Percentiles rank a stretch among this genome's conserved stretches.
These are phyloP conservation scores for Arthrobotrys megalospora DNA, from an alignment of 2,329 filamentous ascomycete species.

Conservation along the genomic window DNA sequence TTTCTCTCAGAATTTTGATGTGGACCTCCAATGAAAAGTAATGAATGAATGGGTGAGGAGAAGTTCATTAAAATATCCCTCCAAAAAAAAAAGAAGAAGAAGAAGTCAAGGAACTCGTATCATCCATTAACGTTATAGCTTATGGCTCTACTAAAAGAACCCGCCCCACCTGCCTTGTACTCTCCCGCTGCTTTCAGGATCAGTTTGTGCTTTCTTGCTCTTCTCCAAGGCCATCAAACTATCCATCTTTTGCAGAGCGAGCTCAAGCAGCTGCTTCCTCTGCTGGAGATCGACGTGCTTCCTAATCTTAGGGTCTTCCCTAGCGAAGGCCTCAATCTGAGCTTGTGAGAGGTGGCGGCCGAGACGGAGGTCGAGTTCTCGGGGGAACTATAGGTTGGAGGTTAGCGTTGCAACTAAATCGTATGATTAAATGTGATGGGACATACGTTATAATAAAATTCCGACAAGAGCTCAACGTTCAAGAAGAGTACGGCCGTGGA, in stretches of 20 bases:
- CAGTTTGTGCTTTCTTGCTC: slow-evolving; percentile 63
- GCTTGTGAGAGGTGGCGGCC: slow-evolving; percentile 83
- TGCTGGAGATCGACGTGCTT: slow-evolving; percentile 92
- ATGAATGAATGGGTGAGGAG: background rate
- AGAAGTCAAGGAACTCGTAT: slow-evolving; percentile 6
- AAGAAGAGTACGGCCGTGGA: slow-evolving; percentile 96
- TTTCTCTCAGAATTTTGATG: background rate
- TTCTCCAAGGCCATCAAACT: slow-evolving; percentile 84
- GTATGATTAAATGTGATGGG: background rate
- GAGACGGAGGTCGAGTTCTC: slow-evolving; percentile 88
- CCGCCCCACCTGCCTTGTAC: slow-evolving; percentile 57
- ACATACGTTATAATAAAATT: slow-evolving; percentile 88
- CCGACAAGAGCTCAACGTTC: slow-evolving; percentile 94
- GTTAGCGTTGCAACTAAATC: slow-evolving; percentile 14
- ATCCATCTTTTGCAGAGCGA: slow-evolving; percentile 97
- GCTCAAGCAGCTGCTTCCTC: slow-evolving; percentile 90
- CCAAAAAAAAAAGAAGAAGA: background rate
- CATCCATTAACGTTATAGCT: background rate
- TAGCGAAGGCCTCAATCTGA: slow-evolving; percentile 89
- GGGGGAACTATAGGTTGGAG: slow-evolving; percentile 76
- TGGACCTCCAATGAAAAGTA: background rate
- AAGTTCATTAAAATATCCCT: slow-evolving; percentile 10
- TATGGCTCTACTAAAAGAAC: slow-evolving; percentile 46
- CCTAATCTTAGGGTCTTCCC: slow-evolving; percentile 91
- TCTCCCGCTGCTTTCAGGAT: slow-evolving; percentile 26